A percentile compares a stretch with the other conserved stretches of the same genome.
phyloP scores from a whole-genome alignment of 176 grass and related monocot genomes.

The Aechmea fasciata region DNA sequence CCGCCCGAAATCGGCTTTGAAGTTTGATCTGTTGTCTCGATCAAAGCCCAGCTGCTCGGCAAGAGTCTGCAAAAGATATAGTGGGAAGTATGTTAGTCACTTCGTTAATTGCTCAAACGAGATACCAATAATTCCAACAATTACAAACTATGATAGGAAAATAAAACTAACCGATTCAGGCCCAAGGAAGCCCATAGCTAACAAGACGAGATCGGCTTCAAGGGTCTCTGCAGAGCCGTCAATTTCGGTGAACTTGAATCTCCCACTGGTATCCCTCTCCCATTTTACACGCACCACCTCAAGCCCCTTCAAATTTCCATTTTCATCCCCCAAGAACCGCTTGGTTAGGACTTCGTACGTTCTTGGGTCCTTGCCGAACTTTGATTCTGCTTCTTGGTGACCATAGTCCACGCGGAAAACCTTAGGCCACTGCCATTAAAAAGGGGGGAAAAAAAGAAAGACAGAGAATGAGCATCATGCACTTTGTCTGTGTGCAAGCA shows the following conservation, averaged over 20 bases:
- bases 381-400: slow-evolving; percentile 76
- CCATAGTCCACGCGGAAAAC: slow-evolving; percentile 92
- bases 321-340: slow-evolving; percentile 72
- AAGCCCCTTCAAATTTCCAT: slow-evolving; percentile 73
- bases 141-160: not conserved
- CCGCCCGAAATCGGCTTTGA: slow-evolving; percentile 80
- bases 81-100: slow-evolving; percentile 7
- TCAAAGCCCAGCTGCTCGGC: slow-evolving; percentile 65
- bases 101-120: not conserved
- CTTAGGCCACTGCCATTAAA: slow-evolving; percentile 61
- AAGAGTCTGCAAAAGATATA: slow-evolving; percentile 44
- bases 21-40: slow-evolving; percentile 81
- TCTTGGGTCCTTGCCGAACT: slow-evolving; percentile 91
- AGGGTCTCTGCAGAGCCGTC: slow-evolving; percentile 76
- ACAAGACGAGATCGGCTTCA: slow-evolving; percentile 88
- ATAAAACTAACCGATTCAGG: slow-evolving; percentile 62
- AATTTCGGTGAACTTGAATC: slow-evolving; percentile 60
- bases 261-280: slow-evolving; percentile 66
- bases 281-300: slow-evolving; percentile 60
- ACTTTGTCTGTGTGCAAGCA: not conserved
- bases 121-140: too few species aligned
- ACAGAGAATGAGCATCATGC: slow-evolving; percentile 14
- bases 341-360: slow-evolving; percentile 78
- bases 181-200: slow-evolving; percentile 95
- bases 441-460: slow-evolving; percentile 6